These are phyloP conservation scores for Bertia moriformis DNA, from an alignment of 2,329 filamentous ascomycete genomes.

Conservation along the genomic window DNA sequence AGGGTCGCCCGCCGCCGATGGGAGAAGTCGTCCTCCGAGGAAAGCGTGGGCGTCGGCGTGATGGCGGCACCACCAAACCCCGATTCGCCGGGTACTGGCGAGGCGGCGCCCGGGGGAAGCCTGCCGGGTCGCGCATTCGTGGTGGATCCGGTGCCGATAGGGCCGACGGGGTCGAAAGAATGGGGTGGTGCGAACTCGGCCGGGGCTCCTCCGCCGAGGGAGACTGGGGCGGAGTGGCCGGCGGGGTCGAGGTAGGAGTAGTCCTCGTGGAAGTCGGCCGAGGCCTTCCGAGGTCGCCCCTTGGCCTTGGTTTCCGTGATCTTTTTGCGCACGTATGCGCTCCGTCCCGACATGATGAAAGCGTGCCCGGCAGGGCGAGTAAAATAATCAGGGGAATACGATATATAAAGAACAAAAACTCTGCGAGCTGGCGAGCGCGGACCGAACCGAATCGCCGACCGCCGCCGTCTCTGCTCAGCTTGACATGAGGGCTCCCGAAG, in stretches of 20 bases:
- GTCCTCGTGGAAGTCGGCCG: conserved; percentile 19
- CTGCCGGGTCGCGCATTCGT: neutral
- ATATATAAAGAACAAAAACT: too few relatives aligned
- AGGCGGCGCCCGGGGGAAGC: neutral
- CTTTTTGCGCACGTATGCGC: conserved; percentile 43
- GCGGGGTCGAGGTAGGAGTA: conserved; percentile 18
- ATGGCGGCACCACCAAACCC: conserved; percentile 13
- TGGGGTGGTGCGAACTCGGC: conserved; percentile 15
- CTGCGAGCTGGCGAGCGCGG: too few relatives aligned
- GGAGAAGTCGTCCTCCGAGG: too few relatives aligned
- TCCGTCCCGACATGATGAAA: conserved; percentile 42
- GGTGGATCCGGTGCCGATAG: neutral
- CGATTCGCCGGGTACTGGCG: too few relatives aligned
- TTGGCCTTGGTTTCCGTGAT: conserved; percentile 30
- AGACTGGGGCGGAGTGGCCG: conserved; percentile 19
- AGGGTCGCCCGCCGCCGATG: too few relatives aligned
- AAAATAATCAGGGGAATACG: too few relatives aligned
- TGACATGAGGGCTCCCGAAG: too few relatives aligned
- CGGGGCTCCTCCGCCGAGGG: conserved; percentile 6
- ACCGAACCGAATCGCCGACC: too few relatives aligned
- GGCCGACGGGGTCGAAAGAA: conserved; percentile 23
- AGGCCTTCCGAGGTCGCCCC: conserved; percentile 20
- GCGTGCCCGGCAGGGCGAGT: too few relatives aligned
- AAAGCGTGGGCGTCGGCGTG: conserved; percentile 17
- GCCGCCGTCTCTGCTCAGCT: too few relatives aligned